Percentiles rank a stretch among this genome's conserved stretches.
Conservation (phyloP, 495 filamentous ascomycete species). For the Penicillium macrosclerotiorum region DNA sequence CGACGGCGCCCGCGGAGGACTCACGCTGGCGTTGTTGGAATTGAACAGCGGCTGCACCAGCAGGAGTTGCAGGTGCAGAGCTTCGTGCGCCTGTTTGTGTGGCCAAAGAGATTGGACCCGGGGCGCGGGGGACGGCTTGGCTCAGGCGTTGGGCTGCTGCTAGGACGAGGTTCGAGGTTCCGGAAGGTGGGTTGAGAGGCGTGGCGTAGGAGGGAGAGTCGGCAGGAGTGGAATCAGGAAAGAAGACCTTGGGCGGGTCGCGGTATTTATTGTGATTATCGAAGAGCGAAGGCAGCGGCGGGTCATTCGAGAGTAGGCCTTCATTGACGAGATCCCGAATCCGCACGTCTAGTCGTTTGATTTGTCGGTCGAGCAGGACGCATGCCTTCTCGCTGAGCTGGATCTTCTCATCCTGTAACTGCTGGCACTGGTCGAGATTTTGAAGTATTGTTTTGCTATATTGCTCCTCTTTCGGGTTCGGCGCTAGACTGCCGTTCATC, state of each 20-base stretch:
- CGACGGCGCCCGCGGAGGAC: constrained; percentile 69
- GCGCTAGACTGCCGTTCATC: constrained; percentile 70
- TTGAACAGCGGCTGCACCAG: constrained; percentile 54
- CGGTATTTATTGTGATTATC: constrained; percentile 57
- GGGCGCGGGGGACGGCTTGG: constrained; percentile 35
- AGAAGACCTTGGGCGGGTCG: constrained; percentile 53
- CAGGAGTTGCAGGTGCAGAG: constrained; percentile 67
- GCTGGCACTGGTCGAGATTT: constrained; percentile 66
- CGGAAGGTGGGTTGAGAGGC: constrained; percentile 41
- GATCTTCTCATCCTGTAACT: constrained; percentile 85
- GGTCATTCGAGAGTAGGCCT: constrained; percentile 73
- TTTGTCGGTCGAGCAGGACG: constrained; percentile 79
- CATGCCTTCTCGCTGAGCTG: constrained; percentile 74
- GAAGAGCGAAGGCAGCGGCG: constrained; percentile 75
- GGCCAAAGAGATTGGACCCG: constrained; percentile 18
- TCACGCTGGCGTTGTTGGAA: constrained; percentile 67
- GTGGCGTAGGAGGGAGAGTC: constrained; percentile 38
- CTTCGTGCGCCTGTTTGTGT: constrained; percentile 33
- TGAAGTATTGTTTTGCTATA: constrained; percentile 68
- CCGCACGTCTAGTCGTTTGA: constrained; percentile 81
- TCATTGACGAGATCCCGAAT: constrained; percentile 81
- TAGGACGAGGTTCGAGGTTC: constrained; percentile 40
- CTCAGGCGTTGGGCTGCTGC: constrained; percentile 47
- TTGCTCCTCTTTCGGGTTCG: constrained; percentile 83
- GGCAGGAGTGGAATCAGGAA: constrained; percentile 44